Conservation (phyloP, 495 filamentous ascomycete genomes). For the Penicillium cataractarum region DNA sequence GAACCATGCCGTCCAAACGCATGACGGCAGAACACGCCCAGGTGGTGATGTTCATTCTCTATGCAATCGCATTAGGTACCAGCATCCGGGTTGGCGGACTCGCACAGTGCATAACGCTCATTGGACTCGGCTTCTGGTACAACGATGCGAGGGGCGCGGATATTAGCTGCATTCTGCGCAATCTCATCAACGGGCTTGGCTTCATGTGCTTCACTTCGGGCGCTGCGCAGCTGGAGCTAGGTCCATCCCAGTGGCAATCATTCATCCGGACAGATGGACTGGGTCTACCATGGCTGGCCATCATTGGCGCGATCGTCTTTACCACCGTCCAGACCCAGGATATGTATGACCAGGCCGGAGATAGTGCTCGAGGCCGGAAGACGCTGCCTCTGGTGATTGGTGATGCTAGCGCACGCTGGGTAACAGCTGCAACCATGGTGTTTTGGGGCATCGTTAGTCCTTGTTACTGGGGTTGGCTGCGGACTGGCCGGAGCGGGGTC, state of each 20-base stretch:
- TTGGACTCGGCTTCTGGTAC: constrained; percentile 35
- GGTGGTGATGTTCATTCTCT: constrained; percentile 18
- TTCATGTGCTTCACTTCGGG: constrained; percentile 35
- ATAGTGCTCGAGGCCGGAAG: constrained; percentile 38
- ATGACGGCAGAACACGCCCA: constrained; percentile 24
- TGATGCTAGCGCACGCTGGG: constrained; percentile 40
- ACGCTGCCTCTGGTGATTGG: constrained; percentile 46
- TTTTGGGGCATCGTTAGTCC: constrained; percentile 36
- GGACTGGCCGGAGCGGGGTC: constrained; percentile 3
- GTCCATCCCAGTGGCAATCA: not conserved
- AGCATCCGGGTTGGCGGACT: constrained; percentile 23
- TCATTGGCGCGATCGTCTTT: constrained; percentile 42
- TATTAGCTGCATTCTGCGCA: constrained; percentile 25
- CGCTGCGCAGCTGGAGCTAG: constrained; percentile 28
- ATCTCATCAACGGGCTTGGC: constrained; percentile 35
- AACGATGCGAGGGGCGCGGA: constrained; percentile 38
- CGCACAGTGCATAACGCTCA: constrained; percentile 26
- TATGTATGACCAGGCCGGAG: constrained; percentile 44
- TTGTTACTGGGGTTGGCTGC: constrained; percentile 12
- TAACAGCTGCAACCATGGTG: constrained; percentile 36
- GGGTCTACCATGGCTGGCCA: constrained; percentile 36
- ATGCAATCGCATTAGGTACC: constrained; percentile 12
- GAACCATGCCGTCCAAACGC: constrained; percentile 33
- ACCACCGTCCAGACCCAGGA: constrained; percentile 53
- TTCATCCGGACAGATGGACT: not conserved